Percentiles rank a stretch among this genome's conserved stretches.
Conservation (phyloP, 805 yeast species). For the Candida boleticola region DNA sequence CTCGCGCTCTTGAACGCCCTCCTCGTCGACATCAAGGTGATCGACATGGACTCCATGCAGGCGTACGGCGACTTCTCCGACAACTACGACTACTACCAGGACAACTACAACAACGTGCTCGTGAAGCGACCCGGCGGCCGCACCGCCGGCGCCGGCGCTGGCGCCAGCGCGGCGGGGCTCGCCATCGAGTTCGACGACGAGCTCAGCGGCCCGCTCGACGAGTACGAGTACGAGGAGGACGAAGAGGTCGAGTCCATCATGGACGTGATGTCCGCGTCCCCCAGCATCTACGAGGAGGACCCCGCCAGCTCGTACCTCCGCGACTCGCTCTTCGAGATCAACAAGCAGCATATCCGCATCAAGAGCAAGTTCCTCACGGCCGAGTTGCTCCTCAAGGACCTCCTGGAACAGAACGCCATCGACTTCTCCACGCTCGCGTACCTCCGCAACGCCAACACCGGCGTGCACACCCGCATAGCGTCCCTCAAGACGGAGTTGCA, state of each 20-base stretch:
- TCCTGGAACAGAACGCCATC: background rate
- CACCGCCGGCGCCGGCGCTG: background rate
- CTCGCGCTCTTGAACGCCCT: background rate
- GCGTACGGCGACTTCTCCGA: constrained; percentile 14
- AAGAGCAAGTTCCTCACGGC: background rate
- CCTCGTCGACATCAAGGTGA: constrained; percentile 17
- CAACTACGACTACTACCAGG: constrained; percentile 3
- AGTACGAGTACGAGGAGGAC: constrained; percentile 9
- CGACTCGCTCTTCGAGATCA: constrained; percentile 3
- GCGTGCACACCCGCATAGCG: background rate
- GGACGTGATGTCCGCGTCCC: constrained; percentile 3
- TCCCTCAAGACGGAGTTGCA: background rate
- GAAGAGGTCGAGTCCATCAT: constrained; percentile 3
- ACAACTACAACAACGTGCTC: constrained; percentile 1
- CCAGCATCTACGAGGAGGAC: constrained; percentile 3
- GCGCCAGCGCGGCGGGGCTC: background rate
- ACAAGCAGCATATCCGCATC: constrained; percentile 2
- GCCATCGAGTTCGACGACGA: background rate
- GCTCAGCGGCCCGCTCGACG: background rate
- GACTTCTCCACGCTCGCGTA: background rate
- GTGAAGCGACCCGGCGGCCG: background rate
- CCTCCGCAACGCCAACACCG: background rate
- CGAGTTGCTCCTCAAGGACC: background rate
- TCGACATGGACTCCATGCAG: constrained; percentile 12
- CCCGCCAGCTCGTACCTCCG: background rate